Conservation (phyloP, 495 filamentous ascomycete genomes). For the Massariosphaeria phaeospora region DNA sequence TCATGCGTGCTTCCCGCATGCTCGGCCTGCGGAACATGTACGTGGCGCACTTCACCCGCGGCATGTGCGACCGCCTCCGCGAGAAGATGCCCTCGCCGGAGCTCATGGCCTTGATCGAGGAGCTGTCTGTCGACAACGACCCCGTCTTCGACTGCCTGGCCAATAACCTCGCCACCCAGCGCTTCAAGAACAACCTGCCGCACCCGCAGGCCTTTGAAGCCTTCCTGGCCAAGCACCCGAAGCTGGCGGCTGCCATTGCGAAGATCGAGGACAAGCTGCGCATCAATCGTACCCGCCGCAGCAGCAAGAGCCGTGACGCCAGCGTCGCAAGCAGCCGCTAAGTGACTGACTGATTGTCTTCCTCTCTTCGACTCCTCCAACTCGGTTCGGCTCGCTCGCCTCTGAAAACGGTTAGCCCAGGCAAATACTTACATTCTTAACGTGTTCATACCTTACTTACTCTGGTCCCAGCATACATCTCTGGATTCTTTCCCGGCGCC, state of each 20-base stretch:
- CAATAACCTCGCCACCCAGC: conserved; percentile 13
- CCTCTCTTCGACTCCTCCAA: no score
- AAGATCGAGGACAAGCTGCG: no score
- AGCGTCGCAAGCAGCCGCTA: no score
- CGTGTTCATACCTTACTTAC: no score
- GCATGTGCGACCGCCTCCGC: conserved; percentile 14
- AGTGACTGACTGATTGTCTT: no score
- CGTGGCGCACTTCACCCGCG: conserved; percentile 11
- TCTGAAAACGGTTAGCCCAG: no score
- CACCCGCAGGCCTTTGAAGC: conserved; percentile 2
- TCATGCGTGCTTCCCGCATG: background rate
- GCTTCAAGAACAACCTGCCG: background rate
- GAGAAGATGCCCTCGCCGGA: background rate
- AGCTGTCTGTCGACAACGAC: background rate
- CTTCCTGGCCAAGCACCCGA: conserved; percentile 7
- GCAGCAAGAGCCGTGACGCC: no score
- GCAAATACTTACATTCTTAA: no score
- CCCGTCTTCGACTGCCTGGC: conserved; percentile 11
- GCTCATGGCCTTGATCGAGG: background rate
- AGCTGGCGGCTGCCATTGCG: background rate
- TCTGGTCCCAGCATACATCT: no score
- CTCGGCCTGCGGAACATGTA: conserved; percentile 9
- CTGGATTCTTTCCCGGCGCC: no score
- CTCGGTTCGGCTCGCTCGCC: no score
- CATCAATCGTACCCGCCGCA: no score